These are phyloP conservation scores for Russula vinacea DNA, from an alignment of 768 basidiomycete species.

Conservation along the genomic window DNA sequence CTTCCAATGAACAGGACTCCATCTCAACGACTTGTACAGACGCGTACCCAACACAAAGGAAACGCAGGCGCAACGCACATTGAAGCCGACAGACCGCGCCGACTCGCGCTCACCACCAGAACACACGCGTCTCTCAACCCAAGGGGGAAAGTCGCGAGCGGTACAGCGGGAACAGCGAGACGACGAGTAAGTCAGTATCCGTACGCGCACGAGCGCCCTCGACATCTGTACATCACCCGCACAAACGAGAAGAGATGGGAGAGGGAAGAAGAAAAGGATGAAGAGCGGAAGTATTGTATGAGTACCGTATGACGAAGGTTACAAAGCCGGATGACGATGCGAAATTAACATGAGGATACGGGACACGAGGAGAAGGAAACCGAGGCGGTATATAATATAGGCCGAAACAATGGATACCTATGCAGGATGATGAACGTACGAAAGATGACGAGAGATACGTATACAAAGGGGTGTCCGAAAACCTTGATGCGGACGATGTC, in stretches of 20 bases:
- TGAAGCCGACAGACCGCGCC: conserved; percentile 22
- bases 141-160: conserved; percentile 44
- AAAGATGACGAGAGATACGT: conserved; percentile 27
- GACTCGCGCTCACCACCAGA: conserved; percentile 49
- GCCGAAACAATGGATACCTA: conserved; percentile 14
- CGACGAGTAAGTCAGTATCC: conserved; percentile 27
- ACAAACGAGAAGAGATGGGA: background rate
- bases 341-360: conserved; percentile 16
- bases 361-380: conserved; percentile 25
- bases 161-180: conserved; percentile 36
- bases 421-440: conserved; percentile 22
- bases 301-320: conserved; percentile 17
- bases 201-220: conserved; percentile 5
- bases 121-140: conserved; percentile 46
- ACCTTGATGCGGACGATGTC: background rate
- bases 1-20: background rate
- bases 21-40: background rate
- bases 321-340: conserved; percentile 8
- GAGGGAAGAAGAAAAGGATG: background rate
- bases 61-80: conserved; percentile 16
- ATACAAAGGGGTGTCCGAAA: conserved; percentile 8
- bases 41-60: background rate
- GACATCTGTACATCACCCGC: background rate
- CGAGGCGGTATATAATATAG: conserved; percentile 21
- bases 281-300: background rate